Base-by-base conservation (phyloP, 441 rosid genomes). In the Iberis amara region DNA sequence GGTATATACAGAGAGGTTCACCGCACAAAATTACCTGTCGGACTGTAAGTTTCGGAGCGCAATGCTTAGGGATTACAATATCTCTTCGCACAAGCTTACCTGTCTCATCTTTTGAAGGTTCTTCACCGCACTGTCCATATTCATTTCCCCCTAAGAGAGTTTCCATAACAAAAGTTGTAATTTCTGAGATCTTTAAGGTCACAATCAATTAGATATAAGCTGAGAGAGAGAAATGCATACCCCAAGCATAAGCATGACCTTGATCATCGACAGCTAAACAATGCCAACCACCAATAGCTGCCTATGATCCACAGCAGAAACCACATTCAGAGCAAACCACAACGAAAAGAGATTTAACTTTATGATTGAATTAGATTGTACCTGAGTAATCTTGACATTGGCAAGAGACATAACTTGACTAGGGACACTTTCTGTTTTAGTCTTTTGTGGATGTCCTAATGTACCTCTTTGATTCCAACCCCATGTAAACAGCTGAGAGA, bases 401-500 rank as follows among this genome's bases (percentile, higher is more conserved):
- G 77, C 80, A 55, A 92, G 96, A 68, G 76, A 86, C 74, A 82
- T 81, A 50, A 92, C 98, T 55, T 64, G 96, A 73, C 88, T 80
- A 4, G 98, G 98, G 57, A 69, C 46, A 49, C 76, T 92, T 76
- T 92, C 90, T 36, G 94, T 89, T 68, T 92, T 92, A 56, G 82
- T 81, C 74, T 76, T 86, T 3, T 95, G 85, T n/a, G 88, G 96
- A 55, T 89, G 99, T 38, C 99, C 99, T 38, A 92, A 58, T 13
- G 99, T 92, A 15, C 99, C 97, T 70, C 97, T 79, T 73, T 92
- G 99, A 73, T 92, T 92, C 99, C 99, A 92, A 3, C 99, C 97
- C 99, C 97, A 92, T 3, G 97, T 92, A 74, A 89, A 92, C 85
- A 92, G 65, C 99, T 92, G 66, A 35, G 5, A 53, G 13, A 39